These are phyloP conservation scores for Cordyceps cicadae DNA, from an alignment of 2,329 filamentous ascomycete genomes.

Conservation along the genomic window DNA sequence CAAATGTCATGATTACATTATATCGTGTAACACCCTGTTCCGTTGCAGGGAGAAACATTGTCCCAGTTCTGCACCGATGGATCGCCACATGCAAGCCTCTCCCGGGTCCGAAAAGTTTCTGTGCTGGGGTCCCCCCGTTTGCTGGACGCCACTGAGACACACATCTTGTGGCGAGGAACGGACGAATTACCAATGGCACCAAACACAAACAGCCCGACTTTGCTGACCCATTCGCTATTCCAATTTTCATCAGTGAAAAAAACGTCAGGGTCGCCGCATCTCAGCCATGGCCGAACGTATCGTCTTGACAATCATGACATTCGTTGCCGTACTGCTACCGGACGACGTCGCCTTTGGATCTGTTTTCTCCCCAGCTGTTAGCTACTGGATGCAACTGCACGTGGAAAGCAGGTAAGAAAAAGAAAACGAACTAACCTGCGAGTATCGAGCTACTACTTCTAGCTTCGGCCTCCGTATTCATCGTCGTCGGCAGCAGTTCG, in stretches of 20 bases:
- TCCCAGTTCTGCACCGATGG: background rate
- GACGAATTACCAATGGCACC: no score
- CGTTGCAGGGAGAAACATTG: background rate
- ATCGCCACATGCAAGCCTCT: no score
- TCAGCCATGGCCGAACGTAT: conserved; percentile 23
- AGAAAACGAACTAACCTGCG: background rate
- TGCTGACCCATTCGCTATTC: no score
- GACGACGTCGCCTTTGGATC: conserved; percentile 2
- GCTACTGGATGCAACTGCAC: background rate
- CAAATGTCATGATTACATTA: no score
- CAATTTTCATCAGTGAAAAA: no score
- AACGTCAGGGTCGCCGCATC: conserved; percentile 13
- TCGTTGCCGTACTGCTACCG: conserved; percentile 17
- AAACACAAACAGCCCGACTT: no score
- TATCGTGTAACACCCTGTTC: no score
- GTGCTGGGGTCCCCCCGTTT: no score
- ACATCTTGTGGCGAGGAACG: no score
- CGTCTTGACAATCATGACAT: conserved; percentile 25
- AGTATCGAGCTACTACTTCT: background rate
- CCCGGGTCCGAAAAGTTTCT: no score
- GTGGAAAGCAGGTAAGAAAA: background rate
- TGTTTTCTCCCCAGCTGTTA: background rate
- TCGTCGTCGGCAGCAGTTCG: background rate
- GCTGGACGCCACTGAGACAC: no score
- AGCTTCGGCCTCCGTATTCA: background rate